Percentiles rank a stretch among this genome's conserved stretches.
phyloP scores from a whole-genome alignment of 1,284 basidiomycete genomes.

The Anthracocystis panici-leucophaei region DNA sequence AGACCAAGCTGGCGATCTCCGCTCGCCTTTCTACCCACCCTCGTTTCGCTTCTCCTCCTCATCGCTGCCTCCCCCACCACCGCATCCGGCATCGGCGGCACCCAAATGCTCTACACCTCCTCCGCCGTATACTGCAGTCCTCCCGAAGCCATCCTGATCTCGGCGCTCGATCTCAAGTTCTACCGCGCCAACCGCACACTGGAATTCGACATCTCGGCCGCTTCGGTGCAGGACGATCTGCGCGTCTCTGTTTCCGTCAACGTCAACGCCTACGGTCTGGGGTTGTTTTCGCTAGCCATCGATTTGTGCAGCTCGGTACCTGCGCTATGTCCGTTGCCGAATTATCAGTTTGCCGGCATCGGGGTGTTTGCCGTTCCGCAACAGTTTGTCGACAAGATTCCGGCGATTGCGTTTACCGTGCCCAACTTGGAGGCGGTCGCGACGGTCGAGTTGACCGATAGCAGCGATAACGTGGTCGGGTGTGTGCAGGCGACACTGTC shows the following conservation, averaged over 20 bases:
- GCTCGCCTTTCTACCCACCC: constrained; percentile 2
- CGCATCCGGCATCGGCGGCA: constrained; percentile 33
- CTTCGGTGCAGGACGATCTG: constrained; percentile 54
- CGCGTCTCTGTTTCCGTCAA: constrained; percentile 50
- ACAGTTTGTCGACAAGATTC: constrained; percentile 74
- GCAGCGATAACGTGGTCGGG: constrained; percentile 80
- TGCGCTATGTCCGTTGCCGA: constrained; percentile 65
- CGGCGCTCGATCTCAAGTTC: constrained; percentile 58
- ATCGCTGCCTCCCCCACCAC: constrained; percentile 2
- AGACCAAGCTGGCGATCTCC: constrained; percentile 5
- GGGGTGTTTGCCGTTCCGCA: constrained; percentile 81
- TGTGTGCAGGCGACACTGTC: constrained; percentile 91
- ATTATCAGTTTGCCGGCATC: constrained; percentile 71
- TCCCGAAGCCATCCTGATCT: constrained; percentile 63
- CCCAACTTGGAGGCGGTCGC: constrained; percentile 92
- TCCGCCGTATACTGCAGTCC: constrained; percentile 65
- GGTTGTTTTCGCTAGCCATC: constrained; percentile 61
- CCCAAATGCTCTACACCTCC: constrained; percentile 55
- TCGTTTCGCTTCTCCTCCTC: constrained; percentile 12
- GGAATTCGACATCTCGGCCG: constrained; percentile 64
- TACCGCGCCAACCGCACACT: constrained; percentile 62
- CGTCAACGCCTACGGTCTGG: constrained; percentile 66
- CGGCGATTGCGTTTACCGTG: constrained; percentile 84
- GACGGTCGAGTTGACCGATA: constrained; percentile 80
- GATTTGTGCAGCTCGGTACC: constrained; percentile 63